A percentile compares a stretch with the other conserved stretches of the same genome.
Conservation (phyloP, 768 basidiomycete genomes). For the Leucosporidium yakuticum region DNA sequence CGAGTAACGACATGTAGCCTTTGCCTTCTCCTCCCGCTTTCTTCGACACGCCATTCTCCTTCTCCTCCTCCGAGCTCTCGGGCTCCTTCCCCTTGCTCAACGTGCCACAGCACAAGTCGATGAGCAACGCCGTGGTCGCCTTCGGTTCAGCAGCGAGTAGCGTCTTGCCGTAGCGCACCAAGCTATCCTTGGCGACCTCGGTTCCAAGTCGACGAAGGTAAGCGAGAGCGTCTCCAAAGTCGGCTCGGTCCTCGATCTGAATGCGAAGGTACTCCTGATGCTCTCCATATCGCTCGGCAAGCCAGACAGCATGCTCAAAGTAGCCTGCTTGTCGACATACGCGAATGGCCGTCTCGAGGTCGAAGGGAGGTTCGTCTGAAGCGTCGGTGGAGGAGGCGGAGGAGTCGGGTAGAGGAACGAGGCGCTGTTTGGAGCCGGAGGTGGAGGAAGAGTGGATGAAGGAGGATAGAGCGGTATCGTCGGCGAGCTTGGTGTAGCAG, state of each 20-base stretch:
- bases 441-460: constrained; percentile 68
- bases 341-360: constrained; percentile 91
- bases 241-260: constrained; percentile 83
- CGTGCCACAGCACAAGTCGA: constrained; percentile 77
- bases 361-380: constrained; percentile 72
- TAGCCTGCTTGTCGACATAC: constrained; percentile 96
- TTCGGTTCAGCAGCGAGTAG: constrained; percentile 74
- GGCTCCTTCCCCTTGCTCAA: neutral
- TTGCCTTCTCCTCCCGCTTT: constrained; percentile 4
- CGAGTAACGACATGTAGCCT: constrained; percentile 20
- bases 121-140: constrained; percentile 82
- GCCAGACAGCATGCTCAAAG: constrained; percentile 86
- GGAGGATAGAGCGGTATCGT: constrained; percentile 74
- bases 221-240: constrained; percentile 69
- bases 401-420: neutral
- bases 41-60: neutral
- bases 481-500: constrained; percentile 94
- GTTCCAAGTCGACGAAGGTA: constrained; percentile 75
- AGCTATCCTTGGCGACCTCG: constrained; percentile 54
- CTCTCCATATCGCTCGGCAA: constrained; percentile 81
- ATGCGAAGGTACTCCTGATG: constrained; percentile 92
- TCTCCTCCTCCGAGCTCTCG: neutral
- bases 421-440: neutral
- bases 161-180: constrained; percentile 80
- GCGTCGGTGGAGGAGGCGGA: neutral